phyloP scores from a whole-genome alignment of 2,329 filamentous ascomycete species.

The Talaromyces pinophilus region DNA sequence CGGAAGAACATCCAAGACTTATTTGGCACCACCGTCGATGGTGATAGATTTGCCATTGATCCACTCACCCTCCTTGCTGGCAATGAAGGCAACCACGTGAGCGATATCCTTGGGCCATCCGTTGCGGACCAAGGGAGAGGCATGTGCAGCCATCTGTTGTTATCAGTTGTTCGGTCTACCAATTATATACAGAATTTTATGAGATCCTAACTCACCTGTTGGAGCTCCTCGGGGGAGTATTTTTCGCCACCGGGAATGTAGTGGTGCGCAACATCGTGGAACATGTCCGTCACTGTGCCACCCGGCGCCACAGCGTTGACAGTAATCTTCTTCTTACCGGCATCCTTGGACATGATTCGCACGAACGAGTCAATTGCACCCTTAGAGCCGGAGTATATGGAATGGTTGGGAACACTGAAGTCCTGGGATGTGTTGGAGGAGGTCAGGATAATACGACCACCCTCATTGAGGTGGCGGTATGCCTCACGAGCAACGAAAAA shows the following conservation, averaged over 20 bases:
- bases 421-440: constrained; percentile 68
- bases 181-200: neutral
- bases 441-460: constrained; percentile 74
- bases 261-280: constrained; percentile 12
- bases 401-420: constrained; percentile 68
- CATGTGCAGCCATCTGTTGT: constrained; percentile 15
- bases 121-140: constrained; percentile 11
- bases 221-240: neutral
- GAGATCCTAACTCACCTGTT: neutral
- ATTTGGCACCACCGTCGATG: constrained; percentile 13
- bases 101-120: constrained; percentile 17
- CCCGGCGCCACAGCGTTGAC: constrained; percentile 17
- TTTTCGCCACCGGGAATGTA: constrained; percentile 16
- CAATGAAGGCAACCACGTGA: constrained; percentile 10
- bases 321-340: constrained; percentile 42
- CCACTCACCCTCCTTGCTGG: constrained; percentile 17
- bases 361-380: constrained; percentile 76
- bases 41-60: constrained; percentile 12
- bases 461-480: constrained; percentile 67
- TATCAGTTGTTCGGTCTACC: neutral
- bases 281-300: constrained; percentile 19
- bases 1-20: neutral
- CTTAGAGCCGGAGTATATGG: constrained; percentile 75
- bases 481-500: constrained; percentile 78
- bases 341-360: constrained; percentile 70